Base-by-base conservation (phyloP, 768 basidiomycete species). In the Rubroboletus pulcherrimus region DNA sequence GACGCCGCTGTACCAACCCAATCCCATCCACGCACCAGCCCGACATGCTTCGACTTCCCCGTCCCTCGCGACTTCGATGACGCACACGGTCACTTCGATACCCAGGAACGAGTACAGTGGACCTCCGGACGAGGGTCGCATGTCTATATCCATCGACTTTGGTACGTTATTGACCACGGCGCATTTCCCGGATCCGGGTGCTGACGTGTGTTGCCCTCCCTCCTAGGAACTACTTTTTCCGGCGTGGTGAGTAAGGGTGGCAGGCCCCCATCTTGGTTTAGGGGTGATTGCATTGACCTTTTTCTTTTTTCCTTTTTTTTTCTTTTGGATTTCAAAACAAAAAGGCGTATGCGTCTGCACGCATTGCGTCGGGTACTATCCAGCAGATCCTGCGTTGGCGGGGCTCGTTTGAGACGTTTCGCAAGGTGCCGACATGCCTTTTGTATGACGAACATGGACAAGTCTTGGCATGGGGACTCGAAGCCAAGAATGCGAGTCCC, bases 341-440 rank as follows among this genome's bases (percentile, higher is more conserved):
- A 12, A 47, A 91, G 89, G 89, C 92, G 0, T 95, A 90, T 64
- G 91, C 88, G 7, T 93, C 91, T 8, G 87, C 91, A 11, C 85
- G 92, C 59, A 88, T 93, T 55, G 82, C 87, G 10, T 81, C 80
- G 0, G 93, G 93, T 15, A 78, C 79, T 59, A 80, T 93, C 5
- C 92, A 92, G 60, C 91, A 93, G 66, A 91, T 94, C 53, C 71
- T 94, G 17, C 81, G 81, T 56, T 94, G 92, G 92, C 91, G 89
- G 0, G 90, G 89, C 7, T 87, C 87, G 3, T 81, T 85, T 59
- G 92, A 93, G 71, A 91, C 87, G 1, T 93, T 90, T 76, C 78
- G 91, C 65, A 93, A 94, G 75, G 85, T 81, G 39, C 89, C 92
- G 1, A 93, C 93, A 1, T 93, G 92, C 70, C 76, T 95, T 35